Evolutionary conservation across 495 filamentous ascomycete genomes (phyloP).

Genomic region (Penicillium longicatenatum): DNA sequence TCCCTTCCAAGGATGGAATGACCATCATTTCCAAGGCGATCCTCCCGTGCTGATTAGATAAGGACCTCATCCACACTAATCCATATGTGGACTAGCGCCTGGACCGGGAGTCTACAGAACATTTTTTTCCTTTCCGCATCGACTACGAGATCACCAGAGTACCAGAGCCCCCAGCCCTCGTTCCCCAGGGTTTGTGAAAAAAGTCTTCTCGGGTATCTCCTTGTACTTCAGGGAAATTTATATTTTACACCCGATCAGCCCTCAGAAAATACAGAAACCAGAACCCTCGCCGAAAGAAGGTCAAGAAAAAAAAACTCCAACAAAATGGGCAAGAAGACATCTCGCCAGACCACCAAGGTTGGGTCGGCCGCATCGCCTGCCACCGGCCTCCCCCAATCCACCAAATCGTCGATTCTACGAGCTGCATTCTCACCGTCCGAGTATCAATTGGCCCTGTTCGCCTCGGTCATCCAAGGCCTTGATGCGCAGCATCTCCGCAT

Average conservation of each 20-base stretch:
- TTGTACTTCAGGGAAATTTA: constrained; percentile 4
- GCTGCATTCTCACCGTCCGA: constrained; percentile 57
- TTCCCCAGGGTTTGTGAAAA: constrained; percentile 30
- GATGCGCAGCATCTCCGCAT: constrained; percentile 61
- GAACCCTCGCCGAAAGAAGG: not conserved
- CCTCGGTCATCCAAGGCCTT: constrained; percentile 60
- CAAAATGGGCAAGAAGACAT: constrained; percentile 55
- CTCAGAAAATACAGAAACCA: constrained; percentile 7
- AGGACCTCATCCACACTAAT: constrained; percentile 29
- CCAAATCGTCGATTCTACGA: constrained; percentile 52
- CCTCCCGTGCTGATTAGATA: constrained; percentile 42
- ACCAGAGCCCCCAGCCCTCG: constrained; percentile 32
- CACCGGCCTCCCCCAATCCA: constrained; percentile 37
- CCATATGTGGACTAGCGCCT: constrained; percentile 39
- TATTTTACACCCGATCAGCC: not conserved
- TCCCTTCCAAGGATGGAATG: too few species aligned
- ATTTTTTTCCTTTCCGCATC: constrained; percentile 50
- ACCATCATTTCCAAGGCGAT: not conserved
- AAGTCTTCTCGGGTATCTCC: constrained; percentile 12
- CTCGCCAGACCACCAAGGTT: constrained; percentile 47
- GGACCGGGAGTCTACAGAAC: constrained; percentile 42
- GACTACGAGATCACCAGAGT: constrained; percentile 35
- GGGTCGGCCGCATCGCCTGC: constrained; percentile 50
- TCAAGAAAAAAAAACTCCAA: constrained; percentile 23
- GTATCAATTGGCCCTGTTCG: constrained; percentile 60